phyloP scores from a whole-genome alignment of 1,284 basidiomycete species.

The Cutaneotrichosporon sp. region DNA sequence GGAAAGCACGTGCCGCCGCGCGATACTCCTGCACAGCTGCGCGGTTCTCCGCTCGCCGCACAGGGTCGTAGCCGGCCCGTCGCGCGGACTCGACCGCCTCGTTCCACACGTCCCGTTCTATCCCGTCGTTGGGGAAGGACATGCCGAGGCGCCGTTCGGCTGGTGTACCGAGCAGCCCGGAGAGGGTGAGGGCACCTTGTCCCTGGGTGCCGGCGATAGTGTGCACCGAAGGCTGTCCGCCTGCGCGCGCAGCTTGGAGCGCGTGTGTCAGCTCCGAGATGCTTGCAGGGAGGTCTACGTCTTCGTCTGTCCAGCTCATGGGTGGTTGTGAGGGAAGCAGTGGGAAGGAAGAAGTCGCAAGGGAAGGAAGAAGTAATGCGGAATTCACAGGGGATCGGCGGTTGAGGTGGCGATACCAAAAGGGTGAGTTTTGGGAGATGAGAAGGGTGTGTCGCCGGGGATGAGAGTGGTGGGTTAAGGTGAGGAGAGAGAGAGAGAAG shows the following conservation, averaged over 20 bases:
- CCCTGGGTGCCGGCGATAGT: slow-evolving; percentile 1
- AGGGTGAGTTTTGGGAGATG: not conserved
- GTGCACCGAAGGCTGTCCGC: not conserved
- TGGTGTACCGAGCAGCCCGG: not conserved
- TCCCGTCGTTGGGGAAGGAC: slow-evolving; percentile 15
- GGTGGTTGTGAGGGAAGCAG: not conserved
- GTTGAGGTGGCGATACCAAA: not conserved
- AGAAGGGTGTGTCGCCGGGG: not conserved
- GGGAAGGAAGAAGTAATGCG: not conserved
- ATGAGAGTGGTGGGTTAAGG: not conserved
- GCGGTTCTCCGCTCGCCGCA: not conserved
- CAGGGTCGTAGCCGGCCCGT: slow-evolving; percentile 12
- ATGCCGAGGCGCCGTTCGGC: slow-evolving; percentile 12
- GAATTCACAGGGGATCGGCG: not conserved
- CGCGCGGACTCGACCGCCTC: slow-evolving; percentile 11
- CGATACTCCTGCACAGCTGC: slow-evolving; percentile 5
- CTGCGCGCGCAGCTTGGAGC: not conserved
- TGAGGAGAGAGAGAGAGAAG: not conserved
- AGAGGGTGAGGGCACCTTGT: not conserved
- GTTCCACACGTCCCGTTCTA: slow-evolving; percentile 9
- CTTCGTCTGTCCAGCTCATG: slow-evolving; percentile 15
- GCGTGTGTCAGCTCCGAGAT: slow-evolving; percentile 18
- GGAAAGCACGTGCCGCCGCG: slow-evolving; percentile 10
- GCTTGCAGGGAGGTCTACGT: slow-evolving; percentile 19
- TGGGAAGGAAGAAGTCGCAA: not conserved